A percentile compares a stretch with the other conserved stretches of the same genome.
Conservation (phyloP, 192 early-diverging fungal genomes). For the Physocladia obscura region DNA sequence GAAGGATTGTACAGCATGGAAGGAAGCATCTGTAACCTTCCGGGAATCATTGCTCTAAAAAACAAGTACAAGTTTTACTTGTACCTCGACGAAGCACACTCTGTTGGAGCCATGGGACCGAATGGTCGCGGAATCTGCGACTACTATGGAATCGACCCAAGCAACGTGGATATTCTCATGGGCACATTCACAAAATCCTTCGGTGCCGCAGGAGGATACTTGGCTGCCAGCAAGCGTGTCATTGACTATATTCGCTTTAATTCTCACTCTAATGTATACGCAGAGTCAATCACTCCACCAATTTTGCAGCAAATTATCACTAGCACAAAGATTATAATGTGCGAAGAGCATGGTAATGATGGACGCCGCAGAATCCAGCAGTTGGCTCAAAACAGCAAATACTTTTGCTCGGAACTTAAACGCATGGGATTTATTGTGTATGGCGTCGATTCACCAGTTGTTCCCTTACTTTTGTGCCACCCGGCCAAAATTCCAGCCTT, state of each 20-base stretch:
- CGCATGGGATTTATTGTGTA: conserved; percentile 94
- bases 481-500: conserved; percentile 97
- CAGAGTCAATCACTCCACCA: conserved; percentile 82
- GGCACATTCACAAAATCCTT: conserved; percentile 98
- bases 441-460: conserved; percentile 87
- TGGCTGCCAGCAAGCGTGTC: conserved; percentile 72
- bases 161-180: conserved; percentile 91
- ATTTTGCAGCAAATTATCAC: conserved; percentile 88
- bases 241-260: conserved; percentile 78
- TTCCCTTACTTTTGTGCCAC: conserved; percentile 88
- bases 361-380: conserved; percentile 78
- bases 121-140: conserved; percentile 95
- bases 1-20: conserved; percentile 99
- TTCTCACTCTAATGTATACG: conserved; percentile 84
- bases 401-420: conserved; percentile 75
- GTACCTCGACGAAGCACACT: conserved; percentile 97
- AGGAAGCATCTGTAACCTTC: conserved; percentile 85
- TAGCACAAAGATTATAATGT: conserved; percentile 88
- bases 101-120: conserved; percentile 90
- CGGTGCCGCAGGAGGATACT: conserved; percentile 95
- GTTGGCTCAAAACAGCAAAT: conserved; percentile 84
- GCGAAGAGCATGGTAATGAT: conserved; percentile 81
- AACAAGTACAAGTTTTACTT: conserved; percentile 93
- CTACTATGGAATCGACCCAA: conserved; percentile 88
- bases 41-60: conserved; percentile 84